Base-by-base conservation (phyloP, 2,329 filamentous ascomycete genomes). In the Aspergillus pseudoterreus region DNA sequence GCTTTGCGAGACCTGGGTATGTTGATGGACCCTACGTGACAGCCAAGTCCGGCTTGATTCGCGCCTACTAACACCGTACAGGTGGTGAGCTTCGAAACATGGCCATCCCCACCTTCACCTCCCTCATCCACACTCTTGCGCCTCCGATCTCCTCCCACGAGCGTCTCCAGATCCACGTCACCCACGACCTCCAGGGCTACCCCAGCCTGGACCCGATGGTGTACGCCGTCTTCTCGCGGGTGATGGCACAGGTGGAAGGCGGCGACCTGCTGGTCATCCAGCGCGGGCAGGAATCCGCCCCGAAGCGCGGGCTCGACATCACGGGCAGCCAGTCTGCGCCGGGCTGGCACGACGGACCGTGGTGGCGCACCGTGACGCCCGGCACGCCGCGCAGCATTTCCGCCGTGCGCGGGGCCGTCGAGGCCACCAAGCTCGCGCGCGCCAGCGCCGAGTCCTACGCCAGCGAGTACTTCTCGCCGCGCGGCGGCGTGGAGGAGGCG, bases 231-330 rank as follows among this genome's bases (percentile, higher is more conserved):
- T 99, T 99, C 76, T 88, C 88, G 50, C 86, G 91, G 48, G 92
- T 99, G 64, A 99, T 99, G 94, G 83, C 91, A n/a, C 94, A 99
- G 75, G 94, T 99, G 43, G 94, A 99, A 74, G 94, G 94, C 58
- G 94, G 94, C 50, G 94, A 97, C 64, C 80, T 99, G 15, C 81
- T 97, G 49, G 94, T 99, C 50, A 85, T 97, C 54, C 94, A 99
- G 74, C 88, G 92, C 35, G 94, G 94, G 17, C 88, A 90, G 55
- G 94, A 97, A 72, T 89, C 86, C 45, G 82, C 85, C 43, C 84
- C 83, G 27, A 85, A 85, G 43, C 82, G 85, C 41, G 80, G 81
- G 39, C 83, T 84, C 2, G 66, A 70, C 21, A 63, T 68, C 21
- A 63, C 62, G 22, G 61, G 65, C 21, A 62, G 59, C 21, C 61